Conservation (phyloP, 371 early-diverging fungal genomes). For the Parasitella parasitica region DNA sequence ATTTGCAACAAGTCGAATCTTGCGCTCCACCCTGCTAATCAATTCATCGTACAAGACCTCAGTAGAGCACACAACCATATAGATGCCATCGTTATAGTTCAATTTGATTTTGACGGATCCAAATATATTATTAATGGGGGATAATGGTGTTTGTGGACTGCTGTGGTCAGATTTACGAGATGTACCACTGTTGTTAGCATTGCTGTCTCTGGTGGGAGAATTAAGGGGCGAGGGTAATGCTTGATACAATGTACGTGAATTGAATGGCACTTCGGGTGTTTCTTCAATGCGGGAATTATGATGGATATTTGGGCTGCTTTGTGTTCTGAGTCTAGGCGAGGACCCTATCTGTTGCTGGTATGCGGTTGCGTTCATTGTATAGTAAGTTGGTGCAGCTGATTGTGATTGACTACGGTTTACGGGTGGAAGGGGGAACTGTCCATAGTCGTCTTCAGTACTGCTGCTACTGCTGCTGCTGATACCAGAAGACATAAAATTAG, state of each 20-base stretch:
- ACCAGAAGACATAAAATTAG: constrained; percentile 40
- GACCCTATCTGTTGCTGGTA: not conserved
- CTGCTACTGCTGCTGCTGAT: not conserved
- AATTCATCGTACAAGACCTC: constrained; percentile 76
- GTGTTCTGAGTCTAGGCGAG: constrained; percentile 54
- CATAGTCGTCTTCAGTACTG: constrained; percentile 14
- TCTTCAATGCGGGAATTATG: constrained; percentile 18
- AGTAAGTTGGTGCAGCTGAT: constrained; percentile 23
- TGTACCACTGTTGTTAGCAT: not conserved
- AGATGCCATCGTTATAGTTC: constrained; percentile 83
- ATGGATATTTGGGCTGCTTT: constrained; percentile 68
- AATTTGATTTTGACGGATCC: constrained; percentile 75
- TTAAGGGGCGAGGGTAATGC: constrained; percentile 23
- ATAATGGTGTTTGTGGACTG: not conserved
- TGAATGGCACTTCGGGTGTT: constrained; percentile 25
- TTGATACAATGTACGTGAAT: constrained; percentile 30
- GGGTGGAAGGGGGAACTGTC: constrained; percentile 7
- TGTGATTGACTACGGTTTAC: constrained; percentile 42
- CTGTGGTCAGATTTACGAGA: not conserved
- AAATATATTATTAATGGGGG: not conserved
- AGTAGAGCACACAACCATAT: constrained; percentile 78
- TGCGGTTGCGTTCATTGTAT: not conserved
- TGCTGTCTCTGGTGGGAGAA: constrained; percentile 8
- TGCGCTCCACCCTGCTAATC: constrained; percentile 79
- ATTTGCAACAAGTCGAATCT: constrained; percentile 81